Evolutionary conservation across 345 rosid genomes (phyloP), one percentile per base, ranked within the genome.

Genomic region (Populus pruinosa): DNA sequence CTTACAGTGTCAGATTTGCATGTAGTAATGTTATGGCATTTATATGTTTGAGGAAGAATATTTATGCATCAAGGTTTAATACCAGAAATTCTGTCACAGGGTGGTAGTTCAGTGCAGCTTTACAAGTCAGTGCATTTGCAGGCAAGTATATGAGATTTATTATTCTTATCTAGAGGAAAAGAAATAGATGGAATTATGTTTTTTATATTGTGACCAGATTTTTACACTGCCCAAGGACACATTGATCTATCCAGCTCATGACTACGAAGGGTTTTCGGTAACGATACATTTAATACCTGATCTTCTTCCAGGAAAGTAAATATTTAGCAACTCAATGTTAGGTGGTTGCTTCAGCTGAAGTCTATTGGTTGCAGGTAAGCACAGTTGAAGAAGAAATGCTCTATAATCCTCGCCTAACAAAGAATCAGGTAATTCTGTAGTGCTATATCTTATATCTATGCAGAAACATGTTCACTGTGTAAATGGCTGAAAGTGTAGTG

Each of bases 81-180:
- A 43, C 33, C 68, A 14, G 29, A 13, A 18, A 33, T 64, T 64
- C 74, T 27, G 29, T 75, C 79, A 44, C 88, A 93, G 98, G 97
- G 96, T 7, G 98, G 99, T 80, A 93, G 88, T 79, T 91, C 98
- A n/a, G 73, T 86, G 39, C 91, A 91, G 80, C 96, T 93, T 36
- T 93, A 91, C 72, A 79, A 96, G 71, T 96, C 98, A 3, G 97
- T 96, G 76, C 98, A 93, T 83, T 93, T 97, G 50, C 99, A 96
- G 94, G 99, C 79, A 87, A 87, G 88, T 76, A 76, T 50, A 49
- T 36, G 36, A 71, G 17, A 63, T 8, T 13, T n/a, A 56, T 23
- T 23, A n/a, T 38, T 36, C 27, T 43, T 49, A 3, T 55, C 43
- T 56, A 0, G 29, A 29, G 8, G 17, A 5, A 21, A 33, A 13